Base-by-base conservation (phyloP, 768 basidiomycete species). In the Rhodotorula taiwanensis region DNA sequence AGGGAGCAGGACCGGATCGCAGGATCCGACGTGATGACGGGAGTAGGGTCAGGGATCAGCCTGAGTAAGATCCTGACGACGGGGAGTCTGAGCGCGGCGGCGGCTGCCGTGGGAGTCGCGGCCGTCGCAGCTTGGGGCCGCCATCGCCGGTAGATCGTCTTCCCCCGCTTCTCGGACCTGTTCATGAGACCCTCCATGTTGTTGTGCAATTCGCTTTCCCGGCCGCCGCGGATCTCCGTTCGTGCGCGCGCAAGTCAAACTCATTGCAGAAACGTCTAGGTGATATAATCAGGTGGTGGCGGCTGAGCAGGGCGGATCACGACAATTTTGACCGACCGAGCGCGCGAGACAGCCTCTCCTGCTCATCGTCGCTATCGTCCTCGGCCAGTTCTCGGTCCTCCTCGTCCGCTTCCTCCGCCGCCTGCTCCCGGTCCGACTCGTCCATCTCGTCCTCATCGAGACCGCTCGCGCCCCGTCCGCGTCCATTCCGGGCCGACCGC, bases 341-440 rank as follows among this genome's bases (percentile, higher is more conserved):
- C 54, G 43, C 39, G 42, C 42, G 39, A 27, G 54, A 54, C 2
- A 65, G n/a, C 39, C 52, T 6, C 5, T 59, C 49, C 49, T 31
- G 25, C 39, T 60, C 63, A 9, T 59, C 63, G 2, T 51, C 49
- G 47, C 53, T 55, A 28, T 60, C 49, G 21, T 33, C 49, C 14
- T 20, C 58, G 21, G 51, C 58, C 3, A 30, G 23, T 20, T 45
- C 47, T 13, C n/a, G 27, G 25, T 59, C 63, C 33, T 54, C 41
- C 33, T 64, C 63, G 9, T 45, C 62, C 23, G 41, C 47, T 4
- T 64, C 63, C 33, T 63, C 62, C 21, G 36, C 57, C 25, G 44
- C 57, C 21, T n/a, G 27, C 57, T 52, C 50, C 2, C 15, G 33
- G n/a, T 55, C 53, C 36, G 33, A 39, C 30, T 23, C 60, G 34